Evolutionary conservation across 2,329 filamentous ascomycete species (phyloP), one percentile per base, ranked within the genome.

Genomic region (Nemania bipapillata): DNA sequence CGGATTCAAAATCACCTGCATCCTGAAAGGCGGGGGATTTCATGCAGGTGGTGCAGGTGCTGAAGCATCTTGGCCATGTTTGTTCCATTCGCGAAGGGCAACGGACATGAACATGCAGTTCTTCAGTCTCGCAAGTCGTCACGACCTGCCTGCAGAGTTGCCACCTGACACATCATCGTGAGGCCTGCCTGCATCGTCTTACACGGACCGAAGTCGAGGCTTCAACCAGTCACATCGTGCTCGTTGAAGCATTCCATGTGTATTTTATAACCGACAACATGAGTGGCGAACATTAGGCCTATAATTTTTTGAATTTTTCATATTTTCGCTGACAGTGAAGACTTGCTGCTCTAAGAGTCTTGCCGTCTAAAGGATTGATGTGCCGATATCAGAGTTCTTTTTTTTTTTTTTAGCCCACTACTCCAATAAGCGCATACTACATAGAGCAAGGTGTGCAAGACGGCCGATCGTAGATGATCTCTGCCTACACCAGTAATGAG

Each of bases 21-120:
- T 73, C 65, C 52, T 70, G 55, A 71, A 73, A 74, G 75, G 74
- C 72, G 75, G 74, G 75, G 75, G 69, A 72, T 71, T n/a, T 75
- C 65, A 71, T 75, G 74, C 71, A 72, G 74, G 69, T 63, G 61
- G 57, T 65, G 64, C 71, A 74, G 71, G 72, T 66, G 66, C 63
- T 71, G 65, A 66, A 57, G 66, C 64, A 64, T 20, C 60, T 64
- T 56, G 50, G 42, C 67, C 67, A 45, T 49, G 32, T 49, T 60
- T 30, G 57, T 65, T 65, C 64, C 69, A 69, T 59, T 67, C 57
- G 63, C 60, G 45, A 69, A 32, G n/a, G n/a, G 47, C 32, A 59
- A 52, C 61, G 35, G 59, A 68, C 60, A 63, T 65, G 61, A 68
- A 64, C 60, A 70, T 61, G 67, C 64, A 70, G 67, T 61, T 54